phyloP scores from a whole-genome alignment of 768 basidiomycete genomes.

The Exsudoporus frostii region DNA sequence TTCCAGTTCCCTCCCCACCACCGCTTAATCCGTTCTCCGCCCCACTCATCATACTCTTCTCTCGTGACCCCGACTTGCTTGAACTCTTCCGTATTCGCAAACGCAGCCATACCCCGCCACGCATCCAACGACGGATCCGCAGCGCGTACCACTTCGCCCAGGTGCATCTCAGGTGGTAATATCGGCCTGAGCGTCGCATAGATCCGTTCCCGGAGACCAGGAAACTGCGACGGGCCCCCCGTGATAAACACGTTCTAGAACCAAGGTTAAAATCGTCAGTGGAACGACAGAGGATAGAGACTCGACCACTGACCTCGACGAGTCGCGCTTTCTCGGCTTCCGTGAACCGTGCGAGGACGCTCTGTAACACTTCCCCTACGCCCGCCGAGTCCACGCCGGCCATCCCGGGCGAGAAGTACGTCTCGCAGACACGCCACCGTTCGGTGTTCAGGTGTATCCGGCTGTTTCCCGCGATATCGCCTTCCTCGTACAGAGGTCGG shows the following conservation, averaged over 20 bases:
- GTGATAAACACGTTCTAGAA: conserved; percentile 85
- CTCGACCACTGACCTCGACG: conserved; percentile 56
- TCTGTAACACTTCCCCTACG: conserved; percentile 87
- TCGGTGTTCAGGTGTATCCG: conserved; percentile 90
- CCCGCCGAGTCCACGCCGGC: conserved; percentile 95
- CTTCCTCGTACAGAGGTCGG: conserved; percentile 73
- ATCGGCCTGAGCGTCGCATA: conserved; percentile 77
- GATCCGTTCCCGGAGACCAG: conserved; percentile 65
- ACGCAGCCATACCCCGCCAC: conserved; percentile 91
- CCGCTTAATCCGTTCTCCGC: conserved; percentile 78
- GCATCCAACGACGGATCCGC: conserved; percentile 70
- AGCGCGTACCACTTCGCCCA: conserved; percentile 57
- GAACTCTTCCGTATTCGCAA: conserved; percentile 58
- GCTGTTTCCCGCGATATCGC: conserved; percentile 62
- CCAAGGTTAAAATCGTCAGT: background rate
- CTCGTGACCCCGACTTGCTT: conserved; percentile 56
- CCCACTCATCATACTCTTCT: conserved; percentile 88
- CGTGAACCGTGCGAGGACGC: conserved; percentile 70
- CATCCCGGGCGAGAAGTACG: conserved; percentile 91
- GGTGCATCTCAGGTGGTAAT: conserved; percentile 75
- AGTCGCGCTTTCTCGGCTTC: conserved; percentile 66
- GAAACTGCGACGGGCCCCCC: conserved; percentile 74
- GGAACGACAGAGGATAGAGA: background rate
- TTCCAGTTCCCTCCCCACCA: conserved; percentile 97
- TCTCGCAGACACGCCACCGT: conserved; percentile 86